Conservation (phyloP, 148 eudicot species). For the Polygonum aviculare region DNA sequence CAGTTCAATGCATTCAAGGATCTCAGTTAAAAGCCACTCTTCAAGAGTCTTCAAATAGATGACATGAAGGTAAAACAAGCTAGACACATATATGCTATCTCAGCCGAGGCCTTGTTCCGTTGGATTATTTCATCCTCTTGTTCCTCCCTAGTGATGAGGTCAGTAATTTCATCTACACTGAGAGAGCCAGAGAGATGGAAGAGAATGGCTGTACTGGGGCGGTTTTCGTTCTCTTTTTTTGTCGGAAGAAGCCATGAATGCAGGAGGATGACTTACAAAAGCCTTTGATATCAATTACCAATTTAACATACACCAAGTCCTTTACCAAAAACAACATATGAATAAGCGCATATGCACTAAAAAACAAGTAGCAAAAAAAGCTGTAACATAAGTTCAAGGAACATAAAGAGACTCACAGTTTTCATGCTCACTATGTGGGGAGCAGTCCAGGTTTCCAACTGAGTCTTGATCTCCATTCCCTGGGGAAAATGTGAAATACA, state of each 20-base stretch:
- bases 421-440: constrained; percentile 67
- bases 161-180: too few relatives aligned
- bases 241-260: too few relatives aligned
- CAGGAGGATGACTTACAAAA: too few relatives aligned
- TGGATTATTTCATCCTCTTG: constrained; percentile 28
- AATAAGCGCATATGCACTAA: not conserved
- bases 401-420: constrained; percentile 42
- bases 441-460: constrained; percentile 67
- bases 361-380: not conserved
- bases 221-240: too few relatives aligned
- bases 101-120: constrained; percentile 93
- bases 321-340: not conserved
- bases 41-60: not conserved
- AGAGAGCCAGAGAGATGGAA: too few relatives aligned
- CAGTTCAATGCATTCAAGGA: not conserved
- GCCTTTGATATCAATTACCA: too few relatives aligned
- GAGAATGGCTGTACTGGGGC: too few relatives aligned
- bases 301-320: too few relatives aligned
- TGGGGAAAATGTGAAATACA: constrained; percentile 10
- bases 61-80: not conserved
- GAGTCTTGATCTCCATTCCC: constrained; percentile 63
- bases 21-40: not conserved
- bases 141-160: too few relatives aligned
- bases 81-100: constrained; percentile 49
- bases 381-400: not conserved